Percentiles rank a stretch among this genome's conserved stretches.
Evolutionary conservation across 2,329 filamentous ascomycete genomes (phyloP).

Genomic region (Scorias spongiosa): DNA sequence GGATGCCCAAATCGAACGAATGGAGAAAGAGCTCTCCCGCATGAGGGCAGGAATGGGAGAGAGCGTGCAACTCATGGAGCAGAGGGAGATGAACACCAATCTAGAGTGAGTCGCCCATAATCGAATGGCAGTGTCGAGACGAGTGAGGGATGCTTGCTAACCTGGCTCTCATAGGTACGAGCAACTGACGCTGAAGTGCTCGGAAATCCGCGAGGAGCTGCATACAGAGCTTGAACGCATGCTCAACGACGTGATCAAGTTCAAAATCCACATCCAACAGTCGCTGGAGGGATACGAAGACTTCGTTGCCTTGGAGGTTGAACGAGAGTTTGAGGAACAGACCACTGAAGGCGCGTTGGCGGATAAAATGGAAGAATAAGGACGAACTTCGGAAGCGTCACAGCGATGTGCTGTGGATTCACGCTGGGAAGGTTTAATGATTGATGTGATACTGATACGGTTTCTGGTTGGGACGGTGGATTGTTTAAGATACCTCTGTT

Average conservation of each 20-base stretch:
- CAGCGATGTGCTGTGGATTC: slow-evolving; percentile 1
- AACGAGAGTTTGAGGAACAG: slow-evolving; percentile 41
- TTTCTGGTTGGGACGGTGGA: too few species aligned
- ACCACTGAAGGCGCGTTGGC: slow-evolving; percentile 15
- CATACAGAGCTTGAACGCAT: slow-evolving; percentile 94
- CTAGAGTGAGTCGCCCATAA: slow-evolving; percentile 54
- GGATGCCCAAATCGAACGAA: slow-evolving; percentile 92
- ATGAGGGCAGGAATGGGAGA: slow-evolving; percentile 76
- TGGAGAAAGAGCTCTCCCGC: slow-evolving; percentile 94
- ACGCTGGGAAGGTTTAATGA: too few species aligned
- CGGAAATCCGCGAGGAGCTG: slow-evolving; percentile 82
- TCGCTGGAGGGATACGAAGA: slow-evolving; percentile 85
- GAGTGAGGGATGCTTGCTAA: slow-evolving; percentile 52
- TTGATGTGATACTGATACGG: neutral
- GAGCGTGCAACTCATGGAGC: slow-evolving; percentile 80
- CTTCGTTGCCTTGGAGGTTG: slow-evolving; percentile 87
- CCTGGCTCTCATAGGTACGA: slow-evolving; percentile 50
- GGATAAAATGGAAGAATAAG: neutral
- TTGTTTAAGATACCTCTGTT: slow-evolving; percentile 1
- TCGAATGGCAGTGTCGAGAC: slow-evolving; percentile 26
- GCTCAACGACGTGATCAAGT: slow-evolving; percentile 93
- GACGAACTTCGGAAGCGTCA: slow-evolving; percentile 1
- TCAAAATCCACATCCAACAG: slow-evolving; percentile 95
- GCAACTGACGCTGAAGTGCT: slow-evolving; percentile 71
- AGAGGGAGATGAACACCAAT: slow-evolving; percentile 89